Base-by-base conservation (phyloP, 1,139 yeast species). In the Kodamaea alishanica region DNA sequence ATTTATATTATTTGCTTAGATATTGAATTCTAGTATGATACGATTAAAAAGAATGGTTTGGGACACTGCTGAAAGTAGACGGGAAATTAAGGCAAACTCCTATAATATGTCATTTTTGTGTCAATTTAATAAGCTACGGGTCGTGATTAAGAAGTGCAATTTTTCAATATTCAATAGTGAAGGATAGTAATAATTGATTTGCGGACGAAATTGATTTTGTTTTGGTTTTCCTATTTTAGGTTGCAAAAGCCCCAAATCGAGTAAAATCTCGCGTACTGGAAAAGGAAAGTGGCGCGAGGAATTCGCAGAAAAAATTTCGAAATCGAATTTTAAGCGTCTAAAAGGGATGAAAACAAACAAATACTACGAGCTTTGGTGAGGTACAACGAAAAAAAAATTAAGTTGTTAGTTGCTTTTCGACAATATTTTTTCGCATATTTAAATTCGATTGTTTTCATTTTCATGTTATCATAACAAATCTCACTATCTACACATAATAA, bases 1-100 rank as follows among this genome's bases (percentile, higher is more conserved):
- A 9, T 34, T 32, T 32, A 34, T 38, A 38, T 38, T 28, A 12
- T n/a, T 15, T 15, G 6, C 3, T 8, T 28, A 22, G 5, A 5
- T 22, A 5, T 28, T 28, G 22, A 8, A 28, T 8, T 28, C 15
- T 22, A 8, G 10, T 15, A 12, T 8, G 10, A 12, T 8, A 28
- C 8, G 30, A 22, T 12, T n/a, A 15, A 22, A 28, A 26, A n/a
- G 28, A n/a, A 10, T n/a, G 15, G 15, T 28, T 12, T 12, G 22
- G 28, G 10, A 10, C 10, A 26, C 11, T 4, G n/a, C 4, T 10
- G 4, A 28, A 6, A 8, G 15, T 15, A 8, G 15, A 22, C 15
- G 30, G 30, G 20, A 15, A 15, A 15, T 15, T 3, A 4, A 15
- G 20, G 20, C 20, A 15, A 15, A 15, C 20, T 15, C 20, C 20